Base-by-base conservation (phyloP, 345 rosid genomes). In the Toxicodendron radicans region DNA sequence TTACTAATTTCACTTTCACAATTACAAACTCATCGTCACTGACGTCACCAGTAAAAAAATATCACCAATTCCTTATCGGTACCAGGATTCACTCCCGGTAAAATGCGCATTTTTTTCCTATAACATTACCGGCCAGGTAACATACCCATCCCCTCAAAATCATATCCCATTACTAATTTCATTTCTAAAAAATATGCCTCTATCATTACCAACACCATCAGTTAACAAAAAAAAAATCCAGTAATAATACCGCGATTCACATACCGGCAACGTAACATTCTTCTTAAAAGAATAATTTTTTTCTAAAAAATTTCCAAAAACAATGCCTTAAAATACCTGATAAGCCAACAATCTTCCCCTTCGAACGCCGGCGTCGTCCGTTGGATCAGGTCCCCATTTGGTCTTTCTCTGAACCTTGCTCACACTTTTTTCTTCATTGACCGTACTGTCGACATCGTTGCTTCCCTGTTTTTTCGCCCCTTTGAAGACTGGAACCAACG, bases 371-470 rank as follows among this genome's bases (percentile, higher is more conserved):
- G 88, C 58, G 83, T 91, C 97, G 72, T 85, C 89, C 41, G 87
- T 78, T 46, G 81, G 79, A 89, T 95, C 98, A 61, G 86, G 82
- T 27, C 89, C 97, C 99, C 99, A 95, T 77, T 88, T 91, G 43
- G 95, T 90, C 80, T 91, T 95, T 81, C 97, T 89, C 76, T 70
- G 86, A 64, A 71, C 83, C 73, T 82, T 86, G 69, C 81, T 83
- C 45, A 71, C 20, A 12, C 56, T 75, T 70, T 86, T 88, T 70
- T 84, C 89, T 68, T 84, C 91, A 32, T 14, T 83, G 72, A 66
- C 76, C 21, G 77, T 30, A 49, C 53, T 49, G 5, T 13, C 53
- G 18, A 11, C 53, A 73, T 79, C 86, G 64, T 67, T 56, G 27
- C 84, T 79, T 66, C 82, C 87, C 0, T 71, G 64, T 35, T 35